A percentile compares a stretch with the other conserved stretches of the same genome.
These are phyloP conservation scores for Xylariales sp. DNA, from an alignment of 2,329 filamentous ascomycete genomes.

Conservation along the genomic window DNA sequence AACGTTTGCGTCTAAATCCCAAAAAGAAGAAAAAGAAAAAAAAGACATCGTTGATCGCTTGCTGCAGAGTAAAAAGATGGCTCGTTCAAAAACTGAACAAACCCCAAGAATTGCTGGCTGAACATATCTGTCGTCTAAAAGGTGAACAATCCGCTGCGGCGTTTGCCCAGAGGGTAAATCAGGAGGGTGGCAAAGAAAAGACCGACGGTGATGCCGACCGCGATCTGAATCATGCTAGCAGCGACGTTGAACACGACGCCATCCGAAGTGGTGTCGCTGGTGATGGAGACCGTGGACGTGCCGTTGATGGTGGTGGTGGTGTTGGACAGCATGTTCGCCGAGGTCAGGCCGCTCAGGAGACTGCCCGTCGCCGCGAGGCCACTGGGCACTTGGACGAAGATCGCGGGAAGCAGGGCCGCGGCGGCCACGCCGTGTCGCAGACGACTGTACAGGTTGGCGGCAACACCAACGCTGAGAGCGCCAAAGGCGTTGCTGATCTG, in stretches of 20 bases:
- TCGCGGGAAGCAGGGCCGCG: constrained; percentile 41
- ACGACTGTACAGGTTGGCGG: constrained; percentile 73
- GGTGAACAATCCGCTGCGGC: constrained; percentile 47
- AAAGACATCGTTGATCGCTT: too few species aligned
- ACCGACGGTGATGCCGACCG: constrained; percentile 59
- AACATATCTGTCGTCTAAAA: constrained; percentile 8
- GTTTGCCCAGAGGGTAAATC: constrained; percentile 53
- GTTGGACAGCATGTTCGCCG: constrained; percentile 39
- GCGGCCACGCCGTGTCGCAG: constrained; percentile 47
- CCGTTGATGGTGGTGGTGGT: constrained; percentile 15
- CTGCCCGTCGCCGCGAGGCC: constrained; percentile 42
- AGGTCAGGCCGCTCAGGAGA: constrained; percentile 38
- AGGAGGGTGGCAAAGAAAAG: constrained; percentile 52
- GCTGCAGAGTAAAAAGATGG: too few species aligned
- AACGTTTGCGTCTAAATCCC: too few species aligned
- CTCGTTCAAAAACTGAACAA: too few species aligned
- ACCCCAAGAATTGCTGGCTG: too few species aligned
- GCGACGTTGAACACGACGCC: constrained; percentile 42
- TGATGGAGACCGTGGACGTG: constrained; percentile 1
- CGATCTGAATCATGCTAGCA: constrained; percentile 55
- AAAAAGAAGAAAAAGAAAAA: too few species aligned
- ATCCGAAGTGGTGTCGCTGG: neutral
- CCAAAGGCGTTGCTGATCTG: constrained; percentile 75
- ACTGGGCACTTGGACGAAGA: constrained; percentile 45
- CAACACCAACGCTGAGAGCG: constrained; percentile 69